A percentile compares a stretch with the other conserved stretches of the same genome.
Evolutionary conservation across 176 grass and related monocot species (phyloP).

Genomic region (Musa acuminata): DNA sequence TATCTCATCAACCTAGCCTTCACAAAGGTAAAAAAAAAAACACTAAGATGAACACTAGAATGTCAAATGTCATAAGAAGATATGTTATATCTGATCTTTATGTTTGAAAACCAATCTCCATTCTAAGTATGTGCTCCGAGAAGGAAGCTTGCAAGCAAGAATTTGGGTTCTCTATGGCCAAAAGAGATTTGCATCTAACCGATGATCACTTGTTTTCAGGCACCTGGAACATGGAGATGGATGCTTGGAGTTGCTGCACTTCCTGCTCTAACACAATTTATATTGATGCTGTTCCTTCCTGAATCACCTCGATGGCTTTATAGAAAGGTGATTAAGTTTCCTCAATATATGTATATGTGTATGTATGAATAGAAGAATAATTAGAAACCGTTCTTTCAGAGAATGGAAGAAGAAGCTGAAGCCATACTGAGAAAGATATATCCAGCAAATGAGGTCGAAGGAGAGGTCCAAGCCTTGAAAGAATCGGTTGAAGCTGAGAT

Average conservation of each 20-base stretch:
- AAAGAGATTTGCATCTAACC: too few relatives aligned
- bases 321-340: slow-evolving; percentile 32
- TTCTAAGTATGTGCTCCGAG: too few relatives aligned
- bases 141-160: too few relatives aligned
- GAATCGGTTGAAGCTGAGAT: slow-evolving; percentile 60
- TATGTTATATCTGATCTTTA: too few relatives aligned
- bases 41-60: not conserved
- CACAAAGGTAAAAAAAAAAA: slow-evolving; percentile 39
- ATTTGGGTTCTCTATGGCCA: too few relatives aligned
- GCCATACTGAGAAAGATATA: slow-evolving; percentile 54
- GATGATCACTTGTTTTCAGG: slow-evolving; percentile 15
- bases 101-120: too few relatives aligned
- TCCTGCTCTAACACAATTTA: slow-evolving; percentile 62
- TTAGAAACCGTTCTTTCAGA: slow-evolving; percentile 4
- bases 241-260: slow-evolving; percentile 79
- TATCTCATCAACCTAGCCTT: slow-evolving; percentile 85
- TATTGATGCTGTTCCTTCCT: slow-evolving; percentile 60
- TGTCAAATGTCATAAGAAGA: too few relatives aligned
- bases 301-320: slow-evolving; percentile 80
- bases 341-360: too few relatives aligned
- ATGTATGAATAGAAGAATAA: too few relatives aligned
- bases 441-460: slow-evolving; percentile 31
- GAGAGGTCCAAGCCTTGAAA: slow-evolving; percentile 54
- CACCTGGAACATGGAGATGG: slow-evolving; percentile 80
- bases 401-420: slow-evolving; percentile 51